phyloP scores from a whole-genome alignment of 2,329 filamentous ascomycete genomes.

The Aaosphaeria pasadenensis region DNA sequence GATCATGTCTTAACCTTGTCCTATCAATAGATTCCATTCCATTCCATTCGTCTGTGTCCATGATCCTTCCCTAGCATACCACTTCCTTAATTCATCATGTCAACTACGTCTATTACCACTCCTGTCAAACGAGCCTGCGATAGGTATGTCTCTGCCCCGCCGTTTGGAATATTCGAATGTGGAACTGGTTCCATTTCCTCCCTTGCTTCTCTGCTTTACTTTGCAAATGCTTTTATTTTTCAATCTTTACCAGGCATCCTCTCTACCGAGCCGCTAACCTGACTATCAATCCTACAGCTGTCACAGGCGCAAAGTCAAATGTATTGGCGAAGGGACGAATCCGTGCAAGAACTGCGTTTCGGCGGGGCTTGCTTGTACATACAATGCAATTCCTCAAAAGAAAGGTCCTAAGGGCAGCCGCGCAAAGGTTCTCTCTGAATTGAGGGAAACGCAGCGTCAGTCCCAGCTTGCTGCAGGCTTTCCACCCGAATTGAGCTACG shows the following conservation, averaged over 20 bases:
- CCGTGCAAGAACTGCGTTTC: constrained; percentile 62
- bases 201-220: no score
- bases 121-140: constrained; percentile 43
- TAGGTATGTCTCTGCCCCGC: constrained; percentile 29
- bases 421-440: constrained; percentile 61
- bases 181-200: no score
- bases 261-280: no score
- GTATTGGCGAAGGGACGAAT: constrained; percentile 47
- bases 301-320: constrained; percentile 51
- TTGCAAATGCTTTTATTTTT: no score
- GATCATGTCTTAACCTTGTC: constrained; percentile 16
- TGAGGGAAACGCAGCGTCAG: constrained; percentile 52
- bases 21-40: not conserved
- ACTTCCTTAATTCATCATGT: constrained; percentile 22
- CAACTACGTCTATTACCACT: constrained; percentile 30
- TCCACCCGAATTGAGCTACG: constrained; percentile 35
- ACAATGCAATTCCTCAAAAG: constrained; percentile 63
- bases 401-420: constrained; percentile 62
- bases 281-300: constrained; percentile 27
- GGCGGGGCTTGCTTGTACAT: constrained; percentile 60
- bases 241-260: no score
- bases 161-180: not conserved
- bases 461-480: constrained; percentile 43
- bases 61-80: constrained; percentile 3
- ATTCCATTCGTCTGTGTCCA: no score